Conservation (phyloP, 2,329 filamentous ascomycete genomes). For the Pseudogymnoascus sp. region DNA sequence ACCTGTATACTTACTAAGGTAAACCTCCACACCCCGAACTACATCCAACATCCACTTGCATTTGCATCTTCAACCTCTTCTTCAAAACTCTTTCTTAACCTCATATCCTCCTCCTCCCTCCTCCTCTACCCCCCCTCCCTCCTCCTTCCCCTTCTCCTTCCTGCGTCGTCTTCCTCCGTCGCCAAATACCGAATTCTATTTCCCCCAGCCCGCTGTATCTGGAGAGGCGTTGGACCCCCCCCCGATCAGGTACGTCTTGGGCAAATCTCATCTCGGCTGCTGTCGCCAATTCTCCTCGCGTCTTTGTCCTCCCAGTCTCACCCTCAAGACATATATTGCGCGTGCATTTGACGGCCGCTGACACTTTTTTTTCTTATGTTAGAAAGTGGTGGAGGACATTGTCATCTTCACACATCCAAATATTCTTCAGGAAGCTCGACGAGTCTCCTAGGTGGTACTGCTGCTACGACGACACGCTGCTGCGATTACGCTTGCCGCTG, state of each 20-base stretch:
- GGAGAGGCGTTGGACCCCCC: not conserved
- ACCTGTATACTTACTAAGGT: not conserved
- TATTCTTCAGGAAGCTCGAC: not conserved
- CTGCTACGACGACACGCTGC: not conserved
- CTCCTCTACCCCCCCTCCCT: conserved; percentile 13
- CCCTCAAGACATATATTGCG: not conserved
- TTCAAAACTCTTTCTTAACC: conserved; percentile 19
- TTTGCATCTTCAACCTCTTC: conserved; percentile 11
- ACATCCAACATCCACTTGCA: conserved; percentile 11
- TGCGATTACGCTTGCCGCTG: conserved; percentile 14
- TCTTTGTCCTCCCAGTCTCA: not conserved
- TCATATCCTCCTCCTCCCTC: conserved; percentile 21
- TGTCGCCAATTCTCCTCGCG: conserved; percentile 10
- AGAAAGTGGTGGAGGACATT: not conserved
- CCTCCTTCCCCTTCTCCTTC: conserved; percentile 5
- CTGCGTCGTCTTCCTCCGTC: conserved; percentile 20
- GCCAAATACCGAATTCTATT: conserved; percentile 5
- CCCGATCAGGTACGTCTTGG: not conserved
- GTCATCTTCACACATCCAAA: not conserved
- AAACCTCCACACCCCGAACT: not conserved
- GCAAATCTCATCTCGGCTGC: conserved; percentile 18
- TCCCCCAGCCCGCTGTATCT: not conserved
- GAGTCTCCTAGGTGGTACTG: not conserved
- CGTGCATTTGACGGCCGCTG: not conserved
- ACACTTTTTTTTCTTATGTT: not conserved